Conservation (phyloP, 2,329 filamentous ascomycete genomes). For the Malbranchea cinnamomea region DNA sequence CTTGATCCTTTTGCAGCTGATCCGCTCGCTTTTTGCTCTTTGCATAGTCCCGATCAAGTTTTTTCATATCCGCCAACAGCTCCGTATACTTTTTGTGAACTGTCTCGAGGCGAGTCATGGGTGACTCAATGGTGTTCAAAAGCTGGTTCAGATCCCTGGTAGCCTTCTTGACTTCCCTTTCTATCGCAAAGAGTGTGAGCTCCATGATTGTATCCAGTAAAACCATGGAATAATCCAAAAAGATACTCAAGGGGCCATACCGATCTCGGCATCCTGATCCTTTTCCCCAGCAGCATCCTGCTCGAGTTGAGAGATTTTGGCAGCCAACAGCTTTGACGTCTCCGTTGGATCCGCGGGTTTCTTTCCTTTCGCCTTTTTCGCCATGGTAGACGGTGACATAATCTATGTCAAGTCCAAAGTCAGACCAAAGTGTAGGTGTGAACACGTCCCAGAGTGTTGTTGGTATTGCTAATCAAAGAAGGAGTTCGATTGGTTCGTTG, state of each 20-base stretch:
- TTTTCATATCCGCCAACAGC: constrained; percentile 86
- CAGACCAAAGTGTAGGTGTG: too few species aligned
- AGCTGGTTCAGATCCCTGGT: constrained; percentile 80
- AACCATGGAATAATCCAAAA: constrained; percentile 10
- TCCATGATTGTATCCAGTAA: constrained; percentile 10
- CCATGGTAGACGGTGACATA: constrained; percentile 37
- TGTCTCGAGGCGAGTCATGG: constrained; percentile 79
- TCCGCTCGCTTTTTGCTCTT: constrained; percentile 95
- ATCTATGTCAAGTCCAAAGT: constrained; percentile 9
- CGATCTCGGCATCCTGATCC: constrained; percentile 90
- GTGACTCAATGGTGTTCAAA: constrained; percentile 74
- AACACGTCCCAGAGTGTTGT: too few species aligned
- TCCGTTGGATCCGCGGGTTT: constrained; percentile 75
- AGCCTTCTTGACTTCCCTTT: constrained; percentile 85
- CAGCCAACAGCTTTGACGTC: constrained; percentile 78
- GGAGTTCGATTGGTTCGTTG: too few species aligned
- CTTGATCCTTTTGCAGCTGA: constrained; percentile 90
- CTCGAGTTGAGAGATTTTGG: constrained; percentile 90
- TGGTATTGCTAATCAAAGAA: too few species aligned
- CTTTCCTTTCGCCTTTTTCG: constrained; percentile 72
- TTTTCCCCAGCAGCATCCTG: constrained; percentile 86
- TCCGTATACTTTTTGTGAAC: constrained; percentile 86
- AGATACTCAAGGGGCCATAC: constrained; percentile 37
- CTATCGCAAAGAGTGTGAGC: constrained; percentile 36
- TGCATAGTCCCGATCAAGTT: constrained; percentile 79